Evolutionary conservation across 371 early-diverging fungal species (phyloP).

Genomic region (Syncephalastrum sp.): DNA sequence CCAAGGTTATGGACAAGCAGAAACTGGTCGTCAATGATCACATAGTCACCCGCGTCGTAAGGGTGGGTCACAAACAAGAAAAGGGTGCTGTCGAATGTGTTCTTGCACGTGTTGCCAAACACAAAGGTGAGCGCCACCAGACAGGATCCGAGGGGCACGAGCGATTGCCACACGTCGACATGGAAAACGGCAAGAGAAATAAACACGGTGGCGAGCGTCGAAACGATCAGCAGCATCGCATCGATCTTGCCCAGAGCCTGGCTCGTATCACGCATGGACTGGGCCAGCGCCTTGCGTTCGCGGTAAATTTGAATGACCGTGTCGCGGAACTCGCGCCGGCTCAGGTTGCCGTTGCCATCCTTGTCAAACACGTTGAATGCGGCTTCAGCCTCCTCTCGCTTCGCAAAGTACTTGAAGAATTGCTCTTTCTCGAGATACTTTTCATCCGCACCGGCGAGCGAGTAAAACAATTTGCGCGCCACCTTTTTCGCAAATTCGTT

Average conservation of each 20-base stretch:
- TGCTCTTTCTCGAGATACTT: slow-evolving; percentile 33
- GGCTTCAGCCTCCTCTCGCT: slow-evolving; percentile 46
- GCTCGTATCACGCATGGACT: slow-evolving; percentile 58
- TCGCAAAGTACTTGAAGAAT: slow-evolving; percentile 53
- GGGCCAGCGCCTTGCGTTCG: slow-evolving; percentile 59
- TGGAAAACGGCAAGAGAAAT: slow-evolving; percentile 54
- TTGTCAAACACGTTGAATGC: slow-evolving; percentile 71
- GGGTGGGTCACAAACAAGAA: slow-evolving; percentile 61
- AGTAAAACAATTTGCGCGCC: slow-evolving; percentile 32
- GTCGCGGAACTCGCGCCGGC: slow-evolving; percentile 63
- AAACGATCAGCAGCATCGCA: slow-evolving; percentile 52
- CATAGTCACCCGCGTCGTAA: slow-evolving; percentile 75
- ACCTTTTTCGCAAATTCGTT: slow-evolving; percentile 41
- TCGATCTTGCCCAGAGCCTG: slow-evolving; percentile 72
- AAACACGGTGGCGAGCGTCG: slow-evolving; percentile 33
- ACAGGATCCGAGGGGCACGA: slow-evolving; percentile 57
- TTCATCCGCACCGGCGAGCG: slow-evolving; percentile 27
- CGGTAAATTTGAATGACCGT: slow-evolving; percentile 60
- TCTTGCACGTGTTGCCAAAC: slow-evolving; percentile 58
- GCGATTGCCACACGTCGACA: slow-evolving; percentile 39
- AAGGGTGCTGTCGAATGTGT: slow-evolving; percentile 58
- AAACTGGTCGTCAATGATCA: slow-evolving; percentile 61
- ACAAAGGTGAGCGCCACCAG: slow-evolving; percentile 61
- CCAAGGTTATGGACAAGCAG: slow-evolving; percentile 74
- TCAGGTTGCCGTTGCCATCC: slow-evolving; percentile 68